phyloP scores from a whole-genome alignment of 2,329 filamentous ascomycete species.

The Didymella exigua region DNA sequence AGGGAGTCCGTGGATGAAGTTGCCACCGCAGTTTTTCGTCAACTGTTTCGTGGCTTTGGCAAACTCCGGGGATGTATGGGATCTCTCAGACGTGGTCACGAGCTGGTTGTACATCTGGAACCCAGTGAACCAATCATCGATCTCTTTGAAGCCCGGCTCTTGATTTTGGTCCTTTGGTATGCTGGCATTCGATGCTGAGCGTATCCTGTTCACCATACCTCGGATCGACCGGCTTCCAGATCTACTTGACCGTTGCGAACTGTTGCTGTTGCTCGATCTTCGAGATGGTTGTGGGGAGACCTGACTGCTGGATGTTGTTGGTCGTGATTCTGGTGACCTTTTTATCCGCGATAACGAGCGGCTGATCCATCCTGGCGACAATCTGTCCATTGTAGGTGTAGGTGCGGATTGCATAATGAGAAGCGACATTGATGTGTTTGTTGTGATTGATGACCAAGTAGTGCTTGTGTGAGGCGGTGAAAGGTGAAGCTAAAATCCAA shows the following conservation, averaged over 20 bases:
- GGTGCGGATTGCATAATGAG: conserved; percentile 34
- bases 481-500: neutral
- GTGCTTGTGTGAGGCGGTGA: neutral
- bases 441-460: neutral
- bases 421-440: conserved; percentile 29
- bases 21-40: conserved; percentile 37
- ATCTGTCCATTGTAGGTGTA: conserved; percentile 27
- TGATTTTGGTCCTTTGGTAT: conserved; percentile 22
- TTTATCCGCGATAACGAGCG: conserved; percentile 23
- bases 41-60: conserved; percentile 31
- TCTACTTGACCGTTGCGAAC: conserved; percentile 30
- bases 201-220: conserved; percentile 33
- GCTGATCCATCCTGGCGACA: conserved; percentile 33
- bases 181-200: conserved; percentile 37
- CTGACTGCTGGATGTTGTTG: conserved; percentile 22
- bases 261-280: conserved; percentile 35
- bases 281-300: conserved; percentile 25
- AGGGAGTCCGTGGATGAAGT: conserved; percentile 39
- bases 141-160: conserved; percentile 32
- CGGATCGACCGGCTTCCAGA: conserved; percentile 30
- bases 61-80: conserved; percentile 27
- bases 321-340: conserved; percentile 24
- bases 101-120: conserved; percentile 43
- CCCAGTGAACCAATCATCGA: conserved; percentile 38
- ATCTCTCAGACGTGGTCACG: conserved; percentile 26